These are phyloP conservation scores for Mollisiaceae sp. DNA, from an alignment of 2,329 filamentous ascomycete genomes.

Conservation along the genomic window DNA sequence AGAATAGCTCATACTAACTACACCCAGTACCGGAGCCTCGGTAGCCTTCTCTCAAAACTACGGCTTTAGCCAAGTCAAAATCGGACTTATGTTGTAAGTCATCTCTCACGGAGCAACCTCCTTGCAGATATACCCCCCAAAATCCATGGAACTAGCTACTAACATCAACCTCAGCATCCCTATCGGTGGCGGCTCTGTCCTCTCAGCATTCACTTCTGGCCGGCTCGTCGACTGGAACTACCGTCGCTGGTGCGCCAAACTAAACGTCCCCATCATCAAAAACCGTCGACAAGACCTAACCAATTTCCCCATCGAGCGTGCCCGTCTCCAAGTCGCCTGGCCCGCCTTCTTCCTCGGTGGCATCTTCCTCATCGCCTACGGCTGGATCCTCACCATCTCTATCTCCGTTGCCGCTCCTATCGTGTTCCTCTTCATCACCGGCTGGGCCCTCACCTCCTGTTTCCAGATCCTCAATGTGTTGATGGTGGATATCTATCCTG, in stretches of 20 bases:
- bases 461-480: slow-evolving; percentile 57
- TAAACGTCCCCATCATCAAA: slow-evolving; percentile 58
- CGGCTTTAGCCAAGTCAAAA: slow-evolving; percentile 44
- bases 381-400: slow-evolving; percentile 54
- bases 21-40: slow-evolving; percentile 18
- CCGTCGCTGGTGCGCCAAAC: slow-evolving; percentile 59
- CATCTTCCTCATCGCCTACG: slow-evolving; percentile 54
- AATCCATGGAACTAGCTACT: too few species aligned
- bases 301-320: slow-evolving; percentile 57
- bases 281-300: slow-evolving; percentile 56
- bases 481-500: slow-evolving; percentile 57
- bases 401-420: slow-evolving; percentile 53
- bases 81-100: slow-evolving; percentile 26
- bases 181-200: slow-evolving; percentile 17
- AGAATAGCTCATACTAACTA: too few species aligned
- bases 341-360: slow-evolving; percentile 57
- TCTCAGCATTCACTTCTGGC: slow-evolving; percentile 38
- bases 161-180: slow-evolving; percentile 14
- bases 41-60: slow-evolving; percentile 45
- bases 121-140: too few species aligned
- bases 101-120: too few species aligned
- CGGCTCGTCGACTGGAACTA: slow-evolving; percentile 66
- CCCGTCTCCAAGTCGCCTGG: slow-evolving; percentile 54
- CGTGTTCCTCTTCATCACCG: slow-evolving; percentile 53
- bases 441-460: slow-evolving; percentile 56